Evolutionary conservation across 768 basidiomycete species (phyloP).

Genomic region (Auriscalpium microsporum): DNA sequence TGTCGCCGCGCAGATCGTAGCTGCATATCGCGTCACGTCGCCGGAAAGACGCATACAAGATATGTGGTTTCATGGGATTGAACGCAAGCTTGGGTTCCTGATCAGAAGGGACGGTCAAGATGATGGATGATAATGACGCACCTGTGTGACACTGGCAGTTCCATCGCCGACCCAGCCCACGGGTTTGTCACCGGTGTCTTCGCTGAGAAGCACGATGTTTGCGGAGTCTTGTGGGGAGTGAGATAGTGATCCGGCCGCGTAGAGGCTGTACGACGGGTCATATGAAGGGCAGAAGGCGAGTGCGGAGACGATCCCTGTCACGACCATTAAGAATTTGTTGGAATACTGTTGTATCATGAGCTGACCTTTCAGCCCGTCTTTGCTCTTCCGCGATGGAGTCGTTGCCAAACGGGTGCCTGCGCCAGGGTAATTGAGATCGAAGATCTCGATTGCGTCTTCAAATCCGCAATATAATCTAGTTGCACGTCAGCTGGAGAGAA

Average conservation of each 20-base stretch:
- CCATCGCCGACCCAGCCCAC: slow-evolving; percentile 57
- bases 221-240: slow-evolving; percentile 33
- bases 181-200: slow-evolving; percentile 44
- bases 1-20: slow-evolving; percentile 72
- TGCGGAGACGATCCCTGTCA: slow-evolving; percentile 69
- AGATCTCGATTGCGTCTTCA: slow-evolving; percentile 78
- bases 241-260: slow-evolving; percentile 72
- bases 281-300: slow-evolving; percentile 65
- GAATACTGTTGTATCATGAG: not conserved
- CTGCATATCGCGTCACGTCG: slow-evolving; percentile 51
- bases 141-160: slow-evolving; percentile 46
- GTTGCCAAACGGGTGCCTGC: slow-evolving; percentile 63
- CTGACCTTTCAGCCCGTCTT: slow-evolving; percentile 80
- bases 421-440: slow-evolving; percentile 69
- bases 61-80: slow-evolving; percentile 60
- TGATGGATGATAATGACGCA: slow-evolving; percentile 18
- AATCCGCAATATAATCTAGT: slow-evolving; percentile 75
- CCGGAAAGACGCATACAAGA: slow-evolving; percentile 76
- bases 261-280: slow-evolving; percentile 46
- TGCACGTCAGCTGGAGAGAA: not conserved
- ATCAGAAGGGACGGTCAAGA: not conserved
- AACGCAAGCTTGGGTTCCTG: slow-evolving; percentile 53
- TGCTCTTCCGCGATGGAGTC: slow-evolving; percentile 66
- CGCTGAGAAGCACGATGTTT: slow-evolving; percentile 63
- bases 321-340: not conserved